These are phyloP conservation scores for Paramecium biaurelia DNA, from an alignment of 73 alveolate genomes.

Conservation along the genomic window DNA sequence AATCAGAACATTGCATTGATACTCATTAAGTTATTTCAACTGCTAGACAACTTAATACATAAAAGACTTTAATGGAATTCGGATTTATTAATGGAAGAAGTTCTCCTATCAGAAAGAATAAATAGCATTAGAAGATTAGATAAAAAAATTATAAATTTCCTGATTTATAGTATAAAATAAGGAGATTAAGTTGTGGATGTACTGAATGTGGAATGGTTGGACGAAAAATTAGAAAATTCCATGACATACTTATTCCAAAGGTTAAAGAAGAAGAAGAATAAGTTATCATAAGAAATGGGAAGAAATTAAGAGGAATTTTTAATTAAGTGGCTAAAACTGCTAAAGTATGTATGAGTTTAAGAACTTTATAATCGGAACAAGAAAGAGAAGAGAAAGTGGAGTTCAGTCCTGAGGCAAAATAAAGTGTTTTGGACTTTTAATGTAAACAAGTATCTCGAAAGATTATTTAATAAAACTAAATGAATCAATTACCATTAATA, in stretches of 20 bases:
- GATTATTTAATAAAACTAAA: neutral
- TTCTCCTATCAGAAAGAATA: neutral
- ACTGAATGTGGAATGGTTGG: neutral
- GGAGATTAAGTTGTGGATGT: neutral
- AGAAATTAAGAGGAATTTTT: neutral
- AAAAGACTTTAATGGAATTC: neutral
- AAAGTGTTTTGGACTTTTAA: neutral
- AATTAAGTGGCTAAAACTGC: neutral
- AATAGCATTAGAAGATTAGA: neutral
- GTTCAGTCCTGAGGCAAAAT: neutral
- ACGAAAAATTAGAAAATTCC: neutral
- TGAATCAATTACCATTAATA: neutral
- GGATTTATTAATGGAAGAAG: neutral
- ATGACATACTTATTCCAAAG: neutral
- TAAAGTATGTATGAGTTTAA: neutral
- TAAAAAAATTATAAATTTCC: neutral
- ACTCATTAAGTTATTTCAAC: neutral
- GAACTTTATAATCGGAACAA: neutral
- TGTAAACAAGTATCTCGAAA: neutral
- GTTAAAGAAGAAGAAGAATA: neutral
- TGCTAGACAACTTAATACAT: neutral
- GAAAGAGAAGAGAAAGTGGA: neutral
- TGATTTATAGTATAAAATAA: neutral
- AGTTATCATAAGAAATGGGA: neutral
- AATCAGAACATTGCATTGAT: neutral